Evolutionary conservation across 2,329 filamentous ascomycete genomes (phyloP).

Genomic region (Talaromyces sp.): DNA sequence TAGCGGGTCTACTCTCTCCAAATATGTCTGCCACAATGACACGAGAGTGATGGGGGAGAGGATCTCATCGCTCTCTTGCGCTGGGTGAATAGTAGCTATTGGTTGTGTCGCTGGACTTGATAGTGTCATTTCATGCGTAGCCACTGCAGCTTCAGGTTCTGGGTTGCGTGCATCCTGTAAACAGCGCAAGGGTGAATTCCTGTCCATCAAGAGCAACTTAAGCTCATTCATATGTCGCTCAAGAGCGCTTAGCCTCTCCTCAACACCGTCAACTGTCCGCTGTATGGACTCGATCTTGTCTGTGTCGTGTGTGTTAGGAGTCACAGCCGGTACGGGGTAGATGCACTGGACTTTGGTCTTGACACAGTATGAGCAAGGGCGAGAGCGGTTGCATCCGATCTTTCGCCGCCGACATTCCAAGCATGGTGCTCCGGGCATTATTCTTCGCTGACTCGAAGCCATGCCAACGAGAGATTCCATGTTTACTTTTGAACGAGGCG

Average conservation of each 20-base stretch:
- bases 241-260: not conserved
- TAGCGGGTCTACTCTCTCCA: slow-evolving; percentile 48
- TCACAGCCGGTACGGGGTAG: slow-evolving; percentile 16
- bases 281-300: not conserved
- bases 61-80: not conserved
- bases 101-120: slow-evolving; percentile 11
- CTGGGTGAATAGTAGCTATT: slow-evolving; percentile 5
- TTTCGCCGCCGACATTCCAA: slow-evolving; percentile 23
- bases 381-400: slow-evolving; percentile 20
- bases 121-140: not conserved
- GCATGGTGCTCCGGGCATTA: slow-evolving; percentile 15
- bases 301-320: slow-evolving; percentile 2
- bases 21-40: slow-evolving; percentile 19
- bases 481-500: too few species aligned
- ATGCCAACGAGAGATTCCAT: not conserved
- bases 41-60: slow-evolving; percentile 5
- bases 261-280: slow-evolving; percentile 4
- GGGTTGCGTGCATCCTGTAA: not conserved
- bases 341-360: slow-evolving; percentile 32
- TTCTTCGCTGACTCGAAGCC: not conserved
- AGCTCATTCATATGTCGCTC: slow-evolving; percentile 1
- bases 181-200: not conserved
- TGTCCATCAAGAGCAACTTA: not conserved
- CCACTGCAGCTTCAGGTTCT: slow-evolving; percentile 1
- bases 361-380: slow-evolving; percentile 22